Base-by-base conservation (phyloP, 208 protist genomes). In the Crithidia sp. region DNA sequence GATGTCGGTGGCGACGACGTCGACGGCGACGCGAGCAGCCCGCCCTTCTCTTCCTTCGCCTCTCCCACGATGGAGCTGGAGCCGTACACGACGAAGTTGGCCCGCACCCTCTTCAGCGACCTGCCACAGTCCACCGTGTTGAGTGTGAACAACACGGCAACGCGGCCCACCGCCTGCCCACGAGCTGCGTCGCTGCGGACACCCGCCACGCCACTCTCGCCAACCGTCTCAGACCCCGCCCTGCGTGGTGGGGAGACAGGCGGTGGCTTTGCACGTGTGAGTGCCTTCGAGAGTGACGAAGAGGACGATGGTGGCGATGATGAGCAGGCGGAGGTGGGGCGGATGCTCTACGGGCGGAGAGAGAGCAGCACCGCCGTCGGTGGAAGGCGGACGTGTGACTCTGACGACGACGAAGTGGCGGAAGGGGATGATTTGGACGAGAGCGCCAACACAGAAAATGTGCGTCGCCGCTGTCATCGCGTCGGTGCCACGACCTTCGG, bases 11-110 rank as follows among this genome's bases (percentile, higher is more conserved):
- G 39, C 36, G 37, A 28, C 37, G 14, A 17, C 16, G 64, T 14
- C 54, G 56, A 57, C 41, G 28, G 16, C 61, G 40, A 63, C 45
- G 43, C 40, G 13, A 40, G 55, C 50, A 65, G 57, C 28, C 36
- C 56, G 40, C 52, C 54, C 8, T 0, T 55, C 7, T 66, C 52
- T 44, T 56, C 28, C 54, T 28, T 47, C 62, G 17, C n/a, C 37
- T 10, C 59, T 28, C 44, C 67, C 14, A 41, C 71, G 67, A 67
- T 82, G 76, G 79, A 93, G 41, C 61, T 79, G 14, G 92, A 96
- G 81, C 92, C 92, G 53, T 96, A 96, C 79, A 91, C 85, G 12
- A 84, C 60, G 49, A 86, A 86, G 71, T 85, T 96, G 9, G 89
- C 85, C 8, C 82, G 88, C 44, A 86, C 88, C 6, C 83, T 96